Conservation (phyloP, 129 eudicot species). For the Sambucus nigra region DNA sequence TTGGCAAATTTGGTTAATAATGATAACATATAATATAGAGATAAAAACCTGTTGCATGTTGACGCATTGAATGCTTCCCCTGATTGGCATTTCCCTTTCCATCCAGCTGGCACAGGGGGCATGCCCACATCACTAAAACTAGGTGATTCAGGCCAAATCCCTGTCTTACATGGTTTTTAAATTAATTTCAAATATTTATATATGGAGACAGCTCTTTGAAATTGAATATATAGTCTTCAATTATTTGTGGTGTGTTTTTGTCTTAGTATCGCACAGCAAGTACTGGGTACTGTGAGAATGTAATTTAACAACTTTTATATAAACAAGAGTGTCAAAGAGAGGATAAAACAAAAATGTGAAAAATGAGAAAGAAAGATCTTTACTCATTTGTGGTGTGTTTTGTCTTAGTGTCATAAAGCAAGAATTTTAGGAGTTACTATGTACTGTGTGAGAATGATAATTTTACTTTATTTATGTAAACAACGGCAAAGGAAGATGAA, state of each 20-base stretch:
- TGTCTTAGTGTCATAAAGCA: too few relatives aligned
- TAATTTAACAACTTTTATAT: not conserved
- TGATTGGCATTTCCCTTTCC: conserved; percentile 77
- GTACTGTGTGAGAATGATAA: not conserved
- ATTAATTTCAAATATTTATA: conserved; percentile 10
- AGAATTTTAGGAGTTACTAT: not conserved
- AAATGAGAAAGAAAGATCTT: too few relatives aligned
- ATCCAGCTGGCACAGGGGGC: conserved; percentile 83
- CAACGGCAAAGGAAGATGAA: not conserved
- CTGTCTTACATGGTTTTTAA: conserved; percentile 17
- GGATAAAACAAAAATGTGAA: too few relatives aligned
- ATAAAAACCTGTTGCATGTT: conserved; percentile 69
- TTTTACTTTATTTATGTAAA: conserved; percentile 1
- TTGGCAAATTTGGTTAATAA: conserved; percentile 9
- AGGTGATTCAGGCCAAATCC: conserved; percentile 95
- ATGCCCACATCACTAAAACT: conserved; percentile 65
- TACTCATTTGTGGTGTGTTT: too few relatives aligned
- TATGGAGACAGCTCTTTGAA: not conserved
- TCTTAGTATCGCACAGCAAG: too few relatives aligned
- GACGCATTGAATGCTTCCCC: conserved; percentile 80
- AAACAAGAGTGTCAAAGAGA: too few relatives aligned
- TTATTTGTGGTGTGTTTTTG: too few relatives aligned
- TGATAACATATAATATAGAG: not conserved
- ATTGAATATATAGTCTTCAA: not conserved
- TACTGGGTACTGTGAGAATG: not conserved